These are phyloP conservation scores for Fusarium nanum DNA, from an alignment of 2,329 filamentous ascomycete species.

Conservation along the genomic window DNA sequence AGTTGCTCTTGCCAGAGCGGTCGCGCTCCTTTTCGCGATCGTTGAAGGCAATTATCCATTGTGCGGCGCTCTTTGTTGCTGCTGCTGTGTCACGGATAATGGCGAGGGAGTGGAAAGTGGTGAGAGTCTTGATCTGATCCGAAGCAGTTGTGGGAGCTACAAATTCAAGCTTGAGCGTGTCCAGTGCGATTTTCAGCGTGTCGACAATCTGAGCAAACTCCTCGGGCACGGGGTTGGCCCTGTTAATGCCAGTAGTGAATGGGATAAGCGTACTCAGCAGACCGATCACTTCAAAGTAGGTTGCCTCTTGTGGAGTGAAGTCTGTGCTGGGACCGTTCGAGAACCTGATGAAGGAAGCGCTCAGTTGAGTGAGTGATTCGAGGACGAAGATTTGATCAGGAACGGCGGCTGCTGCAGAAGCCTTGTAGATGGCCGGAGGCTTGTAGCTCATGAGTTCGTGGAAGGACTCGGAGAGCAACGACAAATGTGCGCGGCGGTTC, in stretches of 20 bases:
- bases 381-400: constrained; percentile 59
- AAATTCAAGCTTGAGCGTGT: constrained; percentile 35
- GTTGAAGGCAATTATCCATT: constrained; percentile 53
- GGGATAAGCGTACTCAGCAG: constrained; percentile 54
- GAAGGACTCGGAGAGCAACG: constrained; percentile 63
- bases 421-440: constrained; percentile 64
- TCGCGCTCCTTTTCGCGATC: constrained; percentile 56
- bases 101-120: constrained; percentile 53
- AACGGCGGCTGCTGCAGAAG: constrained; percentile 51
- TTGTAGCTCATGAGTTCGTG: constrained; percentile 62
- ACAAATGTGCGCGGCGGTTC: constrained; percentile 63
- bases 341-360: constrained; percentile 57
- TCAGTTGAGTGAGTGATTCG: constrained; percentile 57
- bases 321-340: constrained; percentile 47
- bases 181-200: constrained; percentile 28
- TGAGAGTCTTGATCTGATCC: constrained; percentile 42
- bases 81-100: constrained; percentile 54
- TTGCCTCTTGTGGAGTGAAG: constrained; percentile 57
- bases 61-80: constrained; percentile 48
- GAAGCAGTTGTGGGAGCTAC: constrained; percentile 21
- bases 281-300: constrained; percentile 58
- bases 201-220: constrained; percentile 46
- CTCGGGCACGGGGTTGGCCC: constrained; percentile 38
- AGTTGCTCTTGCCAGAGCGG: constrained; percentile 52
- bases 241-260: constrained; percentile 44